These are phyloP conservation scores for Aciculosporium take DNA, from an alignment of 2,329 filamentous ascomycete genomes.

Conservation along the genomic window DNA sequence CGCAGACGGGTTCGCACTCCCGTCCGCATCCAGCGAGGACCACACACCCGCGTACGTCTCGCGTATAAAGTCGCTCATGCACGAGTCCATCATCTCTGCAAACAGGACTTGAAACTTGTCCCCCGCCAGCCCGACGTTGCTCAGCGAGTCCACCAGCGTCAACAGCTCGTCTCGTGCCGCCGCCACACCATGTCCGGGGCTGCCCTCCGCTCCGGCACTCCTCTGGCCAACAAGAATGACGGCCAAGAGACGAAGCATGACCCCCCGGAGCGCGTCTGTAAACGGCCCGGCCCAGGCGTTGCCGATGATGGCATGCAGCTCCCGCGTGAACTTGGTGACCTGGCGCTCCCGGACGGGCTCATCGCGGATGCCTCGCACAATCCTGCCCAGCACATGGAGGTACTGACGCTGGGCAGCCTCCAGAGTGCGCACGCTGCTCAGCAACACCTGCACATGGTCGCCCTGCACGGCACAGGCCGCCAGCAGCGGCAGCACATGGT, in stretches of 20 bases:
- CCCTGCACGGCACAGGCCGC: conserved; percentile 29
- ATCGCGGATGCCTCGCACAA: conserved; percentile 32
- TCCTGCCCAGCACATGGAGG: conserved; percentile 36
- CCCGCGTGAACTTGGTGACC: conserved; percentile 39
- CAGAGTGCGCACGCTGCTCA: conserved; percentile 41
- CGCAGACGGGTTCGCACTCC: conserved; percentile 3
- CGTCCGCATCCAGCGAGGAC: conserved; percentile 17
- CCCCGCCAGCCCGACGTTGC: conserved; percentile 52
- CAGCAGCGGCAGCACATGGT: conserved; percentile 43
- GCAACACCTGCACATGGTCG: conserved; percentile 31
- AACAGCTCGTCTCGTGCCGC: conserved; percentile 37
- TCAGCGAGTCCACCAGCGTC: conserved; percentile 42
- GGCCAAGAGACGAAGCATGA: conserved; percentile 39
- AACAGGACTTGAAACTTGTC: conserved; percentile 57
- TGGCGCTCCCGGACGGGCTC: conserved; percentile 22
- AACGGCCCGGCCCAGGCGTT: conserved; percentile 45
- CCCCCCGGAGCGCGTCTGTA: conserved; percentile 36
- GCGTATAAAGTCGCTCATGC: conserved; percentile 49
- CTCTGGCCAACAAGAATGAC: conserved; percentile 31
- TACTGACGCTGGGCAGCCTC: conserved; percentile 46
- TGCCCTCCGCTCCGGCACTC: conserved; percentile 2
- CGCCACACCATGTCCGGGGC: conserved; percentile 14
- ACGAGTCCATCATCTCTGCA: conserved; percentile 53
- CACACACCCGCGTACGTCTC: conserved; percentile 51
- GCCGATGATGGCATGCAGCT: conserved; percentile 50